Evolutionary conservation across 2,329 filamentous ascomycete genomes (phyloP).

Genomic region (Westerdykella sp.): DNA sequence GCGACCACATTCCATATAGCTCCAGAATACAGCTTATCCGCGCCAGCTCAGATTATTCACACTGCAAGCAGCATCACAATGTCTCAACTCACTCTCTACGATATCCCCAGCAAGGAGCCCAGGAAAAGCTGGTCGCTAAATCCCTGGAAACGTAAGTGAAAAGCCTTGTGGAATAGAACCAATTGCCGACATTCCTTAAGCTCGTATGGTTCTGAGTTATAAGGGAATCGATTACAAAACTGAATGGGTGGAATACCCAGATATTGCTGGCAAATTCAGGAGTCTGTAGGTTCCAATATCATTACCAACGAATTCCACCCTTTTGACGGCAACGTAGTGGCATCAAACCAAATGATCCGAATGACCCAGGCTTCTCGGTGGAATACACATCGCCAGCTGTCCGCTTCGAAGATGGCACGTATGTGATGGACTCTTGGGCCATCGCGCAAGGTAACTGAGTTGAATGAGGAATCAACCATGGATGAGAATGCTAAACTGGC

Average conservation of each 20-base stretch:
- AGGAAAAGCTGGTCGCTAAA: conserved; percentile 58
- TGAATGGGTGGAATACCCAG: conserved; percentile 63
- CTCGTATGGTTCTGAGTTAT: conserved; percentile 60
- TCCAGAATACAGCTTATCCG: background rate
- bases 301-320: background rate
- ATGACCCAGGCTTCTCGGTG: conserved; percentile 25
- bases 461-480: background rate
- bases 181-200: conserved; percentile 34
- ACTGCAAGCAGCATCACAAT: conserved; percentile 11
- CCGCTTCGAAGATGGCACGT: conserved; percentile 50
- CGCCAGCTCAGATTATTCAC: background rate
- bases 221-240: conserved; percentile 63
- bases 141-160: conserved; percentile 61
- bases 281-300: conserved; percentile 42
- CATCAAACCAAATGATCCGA: conserved; percentile 42
- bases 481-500: background rate
- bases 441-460: conserved; percentile 44
- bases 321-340: conserved; percentile 22
- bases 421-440: conserved; percentile 57
- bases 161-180: background rate
- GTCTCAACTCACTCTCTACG: conserved; percentile 51
- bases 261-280: conserved; percentile 53
- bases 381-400: conserved; percentile 54
- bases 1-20: background rate
- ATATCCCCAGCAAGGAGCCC: conserved; percentile 52